phyloP scores from a whole-genome alignment of 768 basidiomycete species.

The Mycena belliarum region DNA sequence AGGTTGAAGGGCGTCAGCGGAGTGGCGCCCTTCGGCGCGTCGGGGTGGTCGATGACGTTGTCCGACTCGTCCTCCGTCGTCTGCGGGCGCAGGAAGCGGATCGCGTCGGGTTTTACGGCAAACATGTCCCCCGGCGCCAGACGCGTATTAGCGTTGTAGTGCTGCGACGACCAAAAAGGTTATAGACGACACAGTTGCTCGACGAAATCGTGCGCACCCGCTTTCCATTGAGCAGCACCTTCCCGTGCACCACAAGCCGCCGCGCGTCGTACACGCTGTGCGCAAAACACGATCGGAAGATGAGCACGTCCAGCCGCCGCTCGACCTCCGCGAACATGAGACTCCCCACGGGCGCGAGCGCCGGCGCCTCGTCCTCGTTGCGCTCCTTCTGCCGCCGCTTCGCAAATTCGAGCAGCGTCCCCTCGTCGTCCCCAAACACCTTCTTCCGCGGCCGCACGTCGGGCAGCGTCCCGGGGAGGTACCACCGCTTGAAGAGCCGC shows the following conservation, averaged over 20 bases:
- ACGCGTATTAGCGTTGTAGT: conserved; percentile 81
- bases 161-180: conserved; percentile 44
- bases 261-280: conserved; percentile 90
- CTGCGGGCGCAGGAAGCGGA: conserved; percentile 64
- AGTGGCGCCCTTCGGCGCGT: conserved; percentile 10
- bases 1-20: conserved; percentile 83
- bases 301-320: conserved; percentile 86
- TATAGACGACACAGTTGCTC: background rate
- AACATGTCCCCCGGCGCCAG: conserved; percentile 95
- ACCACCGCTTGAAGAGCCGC: conserved; percentile 93
- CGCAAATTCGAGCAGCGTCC: conserved; percentile 58
- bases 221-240: conserved; percentile 86
- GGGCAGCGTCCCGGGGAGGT: conserved; percentile 82
- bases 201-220: conserved; percentile 54
- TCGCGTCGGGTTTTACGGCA: conserved; percentile 79
- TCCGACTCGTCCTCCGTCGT: conserved; percentile 32
- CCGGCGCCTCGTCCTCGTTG: conserved; percentile 43
- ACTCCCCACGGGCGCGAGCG: conserved; percentile 87
- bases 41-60: conserved; percentile 20
- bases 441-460: conserved; percentile 72
- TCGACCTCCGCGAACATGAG: conserved; percentile 97
- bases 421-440: conserved; percentile 46
- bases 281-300: conserved; percentile 88
- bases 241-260: conserved; percentile 80
- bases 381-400: conserved; percentile 55